Base-by-base conservation (phyloP, 257 asterid species). In the Fraxinus quadrangulata region DNA sequence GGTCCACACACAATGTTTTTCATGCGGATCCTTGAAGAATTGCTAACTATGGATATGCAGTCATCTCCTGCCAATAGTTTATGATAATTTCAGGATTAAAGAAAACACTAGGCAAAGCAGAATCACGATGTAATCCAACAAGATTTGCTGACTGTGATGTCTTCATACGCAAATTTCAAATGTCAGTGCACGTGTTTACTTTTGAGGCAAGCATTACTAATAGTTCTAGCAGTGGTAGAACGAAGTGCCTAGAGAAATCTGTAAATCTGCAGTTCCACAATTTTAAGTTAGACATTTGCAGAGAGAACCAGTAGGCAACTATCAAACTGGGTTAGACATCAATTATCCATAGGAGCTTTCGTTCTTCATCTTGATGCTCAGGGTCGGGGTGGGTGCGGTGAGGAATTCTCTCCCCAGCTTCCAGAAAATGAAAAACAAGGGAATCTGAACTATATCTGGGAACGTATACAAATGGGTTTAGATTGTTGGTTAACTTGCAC, bases 41-140 rank as follows among this genome's bases (percentile, higher is more conserved):
- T 90, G 81, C 92, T 78, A 37, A 92, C 97, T 84, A 94, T 92
- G 37, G 99, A 92, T 86, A 95, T 84, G 73, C 99, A 95, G 80
- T 95, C 99, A 59, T 93, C 99, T 73, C 98, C 99, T 94, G 85
- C 61, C 77, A 74, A 37, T 72, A 75, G 31, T 67, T 40, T 34
- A 78, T 30, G 24, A 70, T 54, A 39, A 34, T 59, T 31, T 68
- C 67, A 68, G 37, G 30, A 39, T 12, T 11, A 31, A 59, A n/a
- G 13, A 54, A 21, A 4, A 5, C 3, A 54, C 6, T 17, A 26
- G 30, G 24, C 21, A 16, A 31, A 65, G 21, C n/a, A 16, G 37
- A 47, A 17, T 30, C 28, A 56, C 21, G n/a, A 11, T 56, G n/a
- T 56, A 19, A 56, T n/a, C 66, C 9, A 51, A 47, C 59, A 47